Base-by-base conservation (phyloP, 2,329 filamentous ascomycete genomes). In the Cadophora gregata region DNA sequence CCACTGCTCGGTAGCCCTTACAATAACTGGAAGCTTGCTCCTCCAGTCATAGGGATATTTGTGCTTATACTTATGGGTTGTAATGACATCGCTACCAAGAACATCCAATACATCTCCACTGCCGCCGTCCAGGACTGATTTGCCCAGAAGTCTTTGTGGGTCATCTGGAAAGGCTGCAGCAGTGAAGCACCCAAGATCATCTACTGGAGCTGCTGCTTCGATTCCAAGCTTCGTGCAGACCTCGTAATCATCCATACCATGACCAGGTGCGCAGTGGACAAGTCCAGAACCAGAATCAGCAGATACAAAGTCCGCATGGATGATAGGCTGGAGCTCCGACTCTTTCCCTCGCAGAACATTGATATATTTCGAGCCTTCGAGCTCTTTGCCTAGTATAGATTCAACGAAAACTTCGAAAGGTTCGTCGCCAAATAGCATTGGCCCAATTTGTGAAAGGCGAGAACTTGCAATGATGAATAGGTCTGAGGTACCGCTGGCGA, bases 41-140 rank as follows among this genome's bases (percentile, higher is more conserved):
- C 96, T 87, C 96, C 96, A 99, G 79, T 99, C 96, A 73, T 98
- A 97, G 0, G 96, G 96, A 77, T 98, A 98, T 78, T 97, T 98
- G 82, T 99, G 96, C 62, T 84, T 85, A 76, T 95, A 90, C 65
- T 83, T 84, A 72, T 96, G 90, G 4, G 85, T 86, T 47, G 85
- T 84, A 48, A 97, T 80, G 3, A 98, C 85, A 67, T 88, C 81
- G 0, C 84, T 81, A 29, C 83, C 80, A 2, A 97, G 82, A 60
- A 96, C 82, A 1, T 89, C 82, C 38, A 98, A 78, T 0, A 97
- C 89, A 3, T 86, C 85, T 59, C 84, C 80, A 42, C 88, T 88
- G 48, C 93, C 94, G 9, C 88, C 86, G 21, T 86, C 85, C 36
- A 93, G 83, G 9, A 97, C 93, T 0, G 87, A 83, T 53, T 92